Conservation (phyloP, 805 yeast species). For the Kazachstania psychrophila region DNA sequence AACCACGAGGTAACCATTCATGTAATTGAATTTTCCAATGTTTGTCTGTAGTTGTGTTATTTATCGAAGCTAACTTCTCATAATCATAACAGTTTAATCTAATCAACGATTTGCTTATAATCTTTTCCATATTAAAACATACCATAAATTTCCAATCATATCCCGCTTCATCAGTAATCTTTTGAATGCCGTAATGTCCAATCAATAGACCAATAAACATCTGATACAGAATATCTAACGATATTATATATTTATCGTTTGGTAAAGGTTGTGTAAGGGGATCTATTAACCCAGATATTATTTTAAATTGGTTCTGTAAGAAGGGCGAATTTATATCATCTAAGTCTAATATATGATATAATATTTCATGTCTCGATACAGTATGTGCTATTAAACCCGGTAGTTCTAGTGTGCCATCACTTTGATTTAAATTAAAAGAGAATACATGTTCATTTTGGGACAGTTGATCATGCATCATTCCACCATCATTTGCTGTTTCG, state of each 20-base stretch:
- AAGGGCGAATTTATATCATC: slow-evolving; percentile 14
- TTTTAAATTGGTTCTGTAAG: slow-evolving; percentile 16
- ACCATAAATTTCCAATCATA: slow-evolving; percentile 22
- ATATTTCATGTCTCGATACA: slow-evolving; percentile 18
- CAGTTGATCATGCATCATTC: not conserved
- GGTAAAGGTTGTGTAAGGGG: slow-evolving; percentile 66
- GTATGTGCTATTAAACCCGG: slow-evolving; percentile 19
- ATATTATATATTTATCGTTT: slow-evolving; percentile 41
- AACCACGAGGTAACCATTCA: slow-evolving; percentile 30
- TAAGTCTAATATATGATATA: slow-evolving; percentile 14
- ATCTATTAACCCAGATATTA: slow-evolving; percentile 39
- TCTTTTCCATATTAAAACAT: slow-evolving; percentile 25
- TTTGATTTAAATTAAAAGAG: slow-evolving; percentile 16
- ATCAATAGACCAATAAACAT: slow-evolving; percentile 38
- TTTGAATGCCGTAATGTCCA: slow-evolving; percentile 12
- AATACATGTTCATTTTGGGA: slow-evolving; percentile 1
- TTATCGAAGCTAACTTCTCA: slow-evolving; percentile 13
- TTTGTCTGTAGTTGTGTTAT: slow-evolving; percentile 3
- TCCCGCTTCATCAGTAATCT: slow-evolving; percentile 6
- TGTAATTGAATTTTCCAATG: slow-evolving; percentile 29
- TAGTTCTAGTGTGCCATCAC: slow-evolving; percentile 13
- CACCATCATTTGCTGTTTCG: not conserved
- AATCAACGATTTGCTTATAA: slow-evolving; percentile 16
- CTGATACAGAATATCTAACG: slow-evolving; percentile 48
- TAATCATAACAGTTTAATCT: slow-evolving; percentile 23